Conservation (phyloP, 2,329 filamentous ascomycete species). For the Kalaharituber pfeilii region DNA sequence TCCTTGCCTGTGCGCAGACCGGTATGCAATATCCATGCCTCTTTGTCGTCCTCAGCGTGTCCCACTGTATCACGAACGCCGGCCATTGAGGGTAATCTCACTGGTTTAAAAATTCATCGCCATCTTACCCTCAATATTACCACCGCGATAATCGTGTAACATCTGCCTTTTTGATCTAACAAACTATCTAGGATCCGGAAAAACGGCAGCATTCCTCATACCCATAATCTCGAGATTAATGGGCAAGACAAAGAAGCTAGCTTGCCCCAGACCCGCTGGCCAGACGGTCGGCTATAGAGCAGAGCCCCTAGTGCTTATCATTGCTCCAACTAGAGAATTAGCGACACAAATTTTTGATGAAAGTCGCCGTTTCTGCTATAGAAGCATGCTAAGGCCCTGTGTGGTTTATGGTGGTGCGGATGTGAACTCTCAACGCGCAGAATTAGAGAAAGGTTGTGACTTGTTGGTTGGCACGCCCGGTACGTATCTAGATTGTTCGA, state of each 20-base stretch:
- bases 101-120: neutral
- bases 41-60: too few relatives aligned
- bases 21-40: too few relatives aligned
- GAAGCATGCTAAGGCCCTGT: constrained; percentile 82
- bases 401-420: constrained; percentile 78
- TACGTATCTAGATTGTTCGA: neutral
- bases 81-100: too few relatives aligned
- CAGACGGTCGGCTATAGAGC: constrained; percentile 34
- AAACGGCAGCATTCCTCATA: constrained; percentile 83
- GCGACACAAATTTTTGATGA: constrained; percentile 93
- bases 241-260: constrained; percentile 84
- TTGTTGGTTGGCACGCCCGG: constrained; percentile 77
- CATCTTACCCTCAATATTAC: neutral
- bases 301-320: constrained; percentile 72
- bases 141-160: neutral
- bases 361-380: constrained; percentile 78
- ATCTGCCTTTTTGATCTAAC: constrained; percentile 8
- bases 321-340: constrained; percentile 76
- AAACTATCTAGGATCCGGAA: constrained; percentile 66
- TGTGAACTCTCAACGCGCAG: constrained; percentile 46
- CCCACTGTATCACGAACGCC: too few relatives aligned
- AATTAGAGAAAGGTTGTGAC: constrained; percentile 72
- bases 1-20: constrained; percentile 83
- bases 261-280: constrained; percentile 54
- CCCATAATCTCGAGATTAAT: constrained; percentile 81